Conservation (phyloP, 1,284 basidiomycete genomes). For the Amylostereum chailletii region DNA sequence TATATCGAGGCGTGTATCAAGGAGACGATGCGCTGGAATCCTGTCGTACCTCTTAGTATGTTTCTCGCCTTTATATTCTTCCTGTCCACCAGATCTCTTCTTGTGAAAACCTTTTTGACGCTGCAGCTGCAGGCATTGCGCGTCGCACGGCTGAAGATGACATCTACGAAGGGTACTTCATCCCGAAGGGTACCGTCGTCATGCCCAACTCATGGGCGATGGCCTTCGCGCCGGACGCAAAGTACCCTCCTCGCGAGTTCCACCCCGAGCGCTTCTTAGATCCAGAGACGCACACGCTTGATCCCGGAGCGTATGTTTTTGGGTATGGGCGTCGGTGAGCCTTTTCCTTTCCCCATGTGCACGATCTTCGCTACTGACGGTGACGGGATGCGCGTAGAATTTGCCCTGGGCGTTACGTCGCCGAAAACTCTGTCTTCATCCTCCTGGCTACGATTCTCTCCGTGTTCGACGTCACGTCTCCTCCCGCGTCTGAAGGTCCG, state of each 20-base stretch:
- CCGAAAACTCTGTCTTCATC: conserved; percentile 7
- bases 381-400: no score
- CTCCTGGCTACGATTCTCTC: conserved; percentile 9
- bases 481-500: conserved; percentile 2
- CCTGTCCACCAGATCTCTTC: no score
- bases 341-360: no score
- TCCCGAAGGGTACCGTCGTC: conserved; percentile 1
- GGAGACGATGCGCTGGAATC: conserved; percentile 2
- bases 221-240: conserved; percentile 1
- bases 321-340: conserved; percentile 3
- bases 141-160: conserved; percentile 1
- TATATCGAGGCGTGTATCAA: conserved; percentile 13
- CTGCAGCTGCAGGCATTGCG: background rate
- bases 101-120: no score
- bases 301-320: conserved; percentile 1
- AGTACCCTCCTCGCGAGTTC: conserved; percentile 3
- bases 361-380: no score
- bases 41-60: background rate
- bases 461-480: conserved; percentile 6
- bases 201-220: conserved; percentile 2
- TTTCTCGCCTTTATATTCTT: no score
- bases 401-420: conserved; percentile 1
- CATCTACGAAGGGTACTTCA: background rate
- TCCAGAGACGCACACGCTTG: background rate
- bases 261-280: conserved; percentile 1